Evolutionary conservation across 768 basidiomycete species (phyloP).

Genomic region (Panaeolus papilionaceus): DNA sequence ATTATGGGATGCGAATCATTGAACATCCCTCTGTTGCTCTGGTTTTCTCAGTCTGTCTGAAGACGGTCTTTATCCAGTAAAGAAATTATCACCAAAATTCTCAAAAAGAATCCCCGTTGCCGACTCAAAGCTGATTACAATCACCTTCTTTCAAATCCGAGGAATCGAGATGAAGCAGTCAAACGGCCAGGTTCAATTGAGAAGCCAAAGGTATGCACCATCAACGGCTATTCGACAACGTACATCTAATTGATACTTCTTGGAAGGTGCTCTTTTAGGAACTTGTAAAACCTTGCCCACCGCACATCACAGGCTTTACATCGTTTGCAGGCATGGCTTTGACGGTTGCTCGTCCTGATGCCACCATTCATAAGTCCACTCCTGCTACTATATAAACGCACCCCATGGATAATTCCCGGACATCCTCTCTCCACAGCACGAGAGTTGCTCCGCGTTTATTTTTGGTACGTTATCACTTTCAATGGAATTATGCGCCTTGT

Average conservation of each 20-base stretch:
- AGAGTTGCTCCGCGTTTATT: neutral
- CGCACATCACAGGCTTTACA: neutral
- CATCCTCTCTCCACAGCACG: neutral
- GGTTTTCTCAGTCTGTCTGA: neutral
- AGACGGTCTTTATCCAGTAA: neutral
- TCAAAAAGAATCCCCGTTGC: slow-evolving; percentile 3
- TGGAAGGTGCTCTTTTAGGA: slow-evolving; percentile 13
- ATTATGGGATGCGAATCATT: neutral
- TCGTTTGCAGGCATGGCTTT: slow-evolving; percentile 9
- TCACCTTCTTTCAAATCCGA: neutral
- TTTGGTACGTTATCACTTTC: neutral
- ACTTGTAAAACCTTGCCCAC: slow-evolving; percentile 4
- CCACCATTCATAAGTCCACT: neutral
- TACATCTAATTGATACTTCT: slow-evolving; percentile 13
- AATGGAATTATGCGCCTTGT: neutral
- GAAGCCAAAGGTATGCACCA: slow-evolving; percentile 10
- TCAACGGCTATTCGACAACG: slow-evolving; percentile 12
- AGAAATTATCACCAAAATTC: neutral
- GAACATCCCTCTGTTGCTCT: neutral
- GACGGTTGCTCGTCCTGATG: slow-evolving; percentile 1
- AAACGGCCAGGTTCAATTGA: slow-evolving; percentile 7
- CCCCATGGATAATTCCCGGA: neutral
- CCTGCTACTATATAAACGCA: slow-evolving; percentile 2
- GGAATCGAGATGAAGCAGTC: slow-evolving; percentile 12
- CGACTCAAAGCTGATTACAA: neutral